Evolutionary conservation across 345 rosid genomes (phyloP).

Genomic region (Eucalyptus pauciflora): DNA sequence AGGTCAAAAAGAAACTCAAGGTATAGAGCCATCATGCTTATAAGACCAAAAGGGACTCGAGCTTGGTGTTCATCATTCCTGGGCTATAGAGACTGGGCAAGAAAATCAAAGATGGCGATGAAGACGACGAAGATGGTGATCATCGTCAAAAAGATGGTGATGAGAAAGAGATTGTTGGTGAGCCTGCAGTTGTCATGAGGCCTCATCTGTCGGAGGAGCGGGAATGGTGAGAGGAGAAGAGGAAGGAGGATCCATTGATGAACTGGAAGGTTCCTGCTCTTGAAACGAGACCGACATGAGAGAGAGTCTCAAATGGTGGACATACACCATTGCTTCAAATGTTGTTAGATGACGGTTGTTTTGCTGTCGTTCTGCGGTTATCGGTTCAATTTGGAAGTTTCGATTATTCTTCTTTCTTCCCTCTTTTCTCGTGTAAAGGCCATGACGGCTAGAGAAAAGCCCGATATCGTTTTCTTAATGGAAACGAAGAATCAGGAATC

Average conservation of each 20-base stretch:
- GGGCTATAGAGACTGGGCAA: conserved; percentile 50
- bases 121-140: neutral
- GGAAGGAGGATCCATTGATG: neutral
- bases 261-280: conserved; percentile 19
- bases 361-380: too few relatives aligned
- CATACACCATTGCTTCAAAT: too few relatives aligned
- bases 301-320: conserved; percentile 50
- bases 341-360: too few relatives aligned
- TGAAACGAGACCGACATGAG: conserved; percentile 38
- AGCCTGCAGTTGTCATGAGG: conserved; percentile 11
- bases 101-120: conserved; percentile 9
- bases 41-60: conserved; percentile 9
- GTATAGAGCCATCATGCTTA: too few relatives aligned
- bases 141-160: neutral
- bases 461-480: too few relatives aligned
- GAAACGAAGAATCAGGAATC: too few relatives aligned
- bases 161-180: neutral
- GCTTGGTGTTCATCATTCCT: conserved; percentile 60
- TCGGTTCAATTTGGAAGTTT: too few relatives aligned
- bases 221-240: conserved; percentile 23
- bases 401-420: too few relatives aligned
- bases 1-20: too few relatives aligned
- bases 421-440: too few relatives aligned
- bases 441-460: too few relatives aligned
- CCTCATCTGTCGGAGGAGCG: conserved; percentile 82